Conservation (phyloP, 2,329 filamentous ascomycete species). For the Fusarium tjaetaba region DNA sequence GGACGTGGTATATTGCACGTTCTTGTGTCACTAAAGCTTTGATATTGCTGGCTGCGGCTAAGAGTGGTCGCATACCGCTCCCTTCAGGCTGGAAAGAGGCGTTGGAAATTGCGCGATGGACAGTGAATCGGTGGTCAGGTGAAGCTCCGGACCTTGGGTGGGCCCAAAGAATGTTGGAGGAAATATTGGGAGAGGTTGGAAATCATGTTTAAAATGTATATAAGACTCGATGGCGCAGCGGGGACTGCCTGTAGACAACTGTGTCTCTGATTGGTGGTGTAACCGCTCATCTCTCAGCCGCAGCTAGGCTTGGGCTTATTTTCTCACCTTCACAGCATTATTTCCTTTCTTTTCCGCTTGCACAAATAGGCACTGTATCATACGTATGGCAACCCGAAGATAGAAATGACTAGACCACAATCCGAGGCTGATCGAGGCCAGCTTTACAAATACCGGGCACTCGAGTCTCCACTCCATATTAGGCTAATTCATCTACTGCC, state of each 20-base stretch:
- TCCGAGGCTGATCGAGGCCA: fast-evolving
- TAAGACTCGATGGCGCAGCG: neutral
- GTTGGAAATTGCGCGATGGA: neutral
- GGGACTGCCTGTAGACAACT: too few species aligned
- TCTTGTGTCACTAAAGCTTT: neutral
- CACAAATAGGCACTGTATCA: fast-evolving
- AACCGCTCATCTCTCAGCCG: neutral
- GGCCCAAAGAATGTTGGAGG: neutral
- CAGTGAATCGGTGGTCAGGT: neutral
- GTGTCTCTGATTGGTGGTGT: neutral
- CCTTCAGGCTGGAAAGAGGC: neutral
- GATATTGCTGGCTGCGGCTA: neutral
- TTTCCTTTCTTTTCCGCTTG: fast-evolving
- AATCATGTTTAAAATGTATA: neutral
- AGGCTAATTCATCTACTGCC: neutral
- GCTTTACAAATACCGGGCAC: neutral
- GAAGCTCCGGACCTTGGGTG: neutral
- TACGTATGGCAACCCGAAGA: fast-evolving
- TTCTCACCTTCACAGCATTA: neutral
- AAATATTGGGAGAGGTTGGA: fast-evolving
- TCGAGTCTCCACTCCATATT: neutral
- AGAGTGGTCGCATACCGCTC: neutral
- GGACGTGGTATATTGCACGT: neutral
- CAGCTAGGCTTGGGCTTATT: neutral
- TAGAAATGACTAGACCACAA: fast-evolving